phyloP scores from a whole-genome alignment of 805 yeast species.

The Teunomyces tritomae region DNA sequence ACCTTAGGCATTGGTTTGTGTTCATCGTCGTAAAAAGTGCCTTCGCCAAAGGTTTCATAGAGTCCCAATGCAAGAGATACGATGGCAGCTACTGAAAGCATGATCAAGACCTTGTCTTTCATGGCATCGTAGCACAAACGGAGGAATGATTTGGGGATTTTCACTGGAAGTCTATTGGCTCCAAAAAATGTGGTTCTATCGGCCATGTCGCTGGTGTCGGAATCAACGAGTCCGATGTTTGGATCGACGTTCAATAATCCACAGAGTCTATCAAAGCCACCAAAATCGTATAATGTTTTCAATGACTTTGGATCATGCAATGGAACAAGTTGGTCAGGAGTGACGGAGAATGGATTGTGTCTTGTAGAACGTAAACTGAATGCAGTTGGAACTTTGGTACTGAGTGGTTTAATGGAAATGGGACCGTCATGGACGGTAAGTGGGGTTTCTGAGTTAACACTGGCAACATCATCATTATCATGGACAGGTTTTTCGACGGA shows the following conservation, averaged over 20 bases:
- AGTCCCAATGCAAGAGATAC: conserved; percentile 87
- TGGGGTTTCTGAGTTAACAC: conserved; percentile 14
- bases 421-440: conserved; percentile 5
- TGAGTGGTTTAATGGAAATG: background rate
- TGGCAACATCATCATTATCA: conserved; percentile 9
- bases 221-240: conserved; percentile 39
- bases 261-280: conserved; percentile 42
- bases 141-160: conserved; percentile 65
- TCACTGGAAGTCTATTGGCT: conserved; percentile 67
- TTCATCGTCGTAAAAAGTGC: conserved; percentile 70
- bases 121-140: conserved; percentile 75
- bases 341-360: conserved; percentile 4
- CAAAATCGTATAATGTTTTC: conserved; percentile 36
- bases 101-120: conserved; percentile 85
- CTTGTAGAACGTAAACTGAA: background rate
- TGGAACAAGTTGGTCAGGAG: conserved; percentile 35
- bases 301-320: conserved; percentile 67
- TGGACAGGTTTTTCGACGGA: background rate
- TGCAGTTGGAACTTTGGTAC: background rate
- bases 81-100: conserved; percentile 81
- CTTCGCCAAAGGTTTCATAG: conserved; percentile 88
- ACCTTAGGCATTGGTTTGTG: conserved; percentile 78
- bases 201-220: conserved; percentile 27
- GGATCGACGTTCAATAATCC: conserved; percentile 35
- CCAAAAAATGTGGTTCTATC: conserved; percentile 57